Evolutionary conservation across 805 yeast species (phyloP).

Genomic region (Maudiozyma turicensis): DNA sequence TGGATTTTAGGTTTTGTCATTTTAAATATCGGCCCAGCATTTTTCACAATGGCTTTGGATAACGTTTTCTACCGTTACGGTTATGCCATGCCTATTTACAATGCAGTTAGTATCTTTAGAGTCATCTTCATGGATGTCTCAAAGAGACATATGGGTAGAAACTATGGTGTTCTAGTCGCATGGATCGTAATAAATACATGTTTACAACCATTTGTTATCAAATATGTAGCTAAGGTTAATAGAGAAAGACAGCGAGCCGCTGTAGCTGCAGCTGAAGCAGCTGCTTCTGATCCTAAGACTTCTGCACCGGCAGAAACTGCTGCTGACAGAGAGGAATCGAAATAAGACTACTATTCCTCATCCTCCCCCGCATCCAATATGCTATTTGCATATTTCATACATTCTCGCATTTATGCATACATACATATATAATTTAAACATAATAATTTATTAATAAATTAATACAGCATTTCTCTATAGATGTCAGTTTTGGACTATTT

Average conservation of each 20-base stretch:
- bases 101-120: conserved; percentile 50
- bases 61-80: conserved; percentile 51
- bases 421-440: too few species aligned
- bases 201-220: conserved; percentile 36
- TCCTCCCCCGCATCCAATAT: too few species aligned
- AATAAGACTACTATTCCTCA: too few species aligned
- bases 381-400: too few species aligned
- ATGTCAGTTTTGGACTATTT: too few species aligned
- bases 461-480: too few species aligned
- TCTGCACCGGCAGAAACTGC: neutral
- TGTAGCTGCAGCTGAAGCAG: neutral
- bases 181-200: conserved; percentile 47
- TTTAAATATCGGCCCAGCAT: conserved; percentile 57
- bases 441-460: too few species aligned
- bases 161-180: conserved; percentile 46
- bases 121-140: conserved; percentile 48
- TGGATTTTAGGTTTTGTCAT: conserved; percentile 68
- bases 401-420: too few species aligned
- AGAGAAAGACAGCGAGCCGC: conserved; percentile 18
- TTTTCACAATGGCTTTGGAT: conserved; percentile 52
- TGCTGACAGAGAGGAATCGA: neutral
- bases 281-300: neutral
- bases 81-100: conserved; percentile 59
- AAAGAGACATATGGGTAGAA: conserved; percentile 48
- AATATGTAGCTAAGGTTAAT: conserved; percentile 32